Evolutionary conservation across 208 protist genomes (phyloP).

Genomic region (Crithidia sp.): DNA sequence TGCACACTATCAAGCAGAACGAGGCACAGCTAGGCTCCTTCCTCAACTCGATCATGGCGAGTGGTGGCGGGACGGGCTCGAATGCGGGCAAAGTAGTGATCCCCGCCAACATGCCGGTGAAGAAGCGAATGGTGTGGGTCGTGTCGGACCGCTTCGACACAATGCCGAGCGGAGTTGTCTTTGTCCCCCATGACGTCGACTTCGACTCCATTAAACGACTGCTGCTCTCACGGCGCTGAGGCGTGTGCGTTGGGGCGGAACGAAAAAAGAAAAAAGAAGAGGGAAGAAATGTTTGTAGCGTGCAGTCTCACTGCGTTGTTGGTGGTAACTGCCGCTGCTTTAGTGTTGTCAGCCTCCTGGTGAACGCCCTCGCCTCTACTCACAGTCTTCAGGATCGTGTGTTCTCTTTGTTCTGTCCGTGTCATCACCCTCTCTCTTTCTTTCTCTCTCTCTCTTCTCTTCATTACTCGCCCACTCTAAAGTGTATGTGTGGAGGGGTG

Average conservation of each 20-base stretch:
- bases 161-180: conserved; percentile 82
- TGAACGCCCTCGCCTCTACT: too few relatives aligned
- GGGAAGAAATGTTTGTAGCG: neutral
- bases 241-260: neutral
- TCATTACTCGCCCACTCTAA: too few relatives aligned
- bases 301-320: too few relatives aligned
- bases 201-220: conserved; percentile 79
- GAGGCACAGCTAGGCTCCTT: conserved; percentile 61
- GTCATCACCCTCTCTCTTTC: neutral
- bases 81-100: conserved; percentile 27
- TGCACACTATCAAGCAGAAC: conserved; percentile 66
- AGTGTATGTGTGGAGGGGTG: too few relatives aligned
- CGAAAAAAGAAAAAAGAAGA: neutral
- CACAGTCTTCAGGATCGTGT: too few relatives aligned
- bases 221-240: conserved; percentile 43
- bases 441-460: neutral
- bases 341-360: too few relatives aligned
- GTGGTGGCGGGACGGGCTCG: neutral
- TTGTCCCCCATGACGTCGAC: conserved; percentile 82
- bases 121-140: conserved; percentile 84
- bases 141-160: conserved; percentile 78
- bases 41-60: conserved; percentile 42
- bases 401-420: too few relatives aligned
- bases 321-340: too few relatives aligned
- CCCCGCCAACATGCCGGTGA: conserved; percentile 30